Evolutionary conservation across 768 basidiomycete species (phyloP), one percentile per base, ranked within the genome.

Genomic region (Suillus subalutaceus): DNA sequence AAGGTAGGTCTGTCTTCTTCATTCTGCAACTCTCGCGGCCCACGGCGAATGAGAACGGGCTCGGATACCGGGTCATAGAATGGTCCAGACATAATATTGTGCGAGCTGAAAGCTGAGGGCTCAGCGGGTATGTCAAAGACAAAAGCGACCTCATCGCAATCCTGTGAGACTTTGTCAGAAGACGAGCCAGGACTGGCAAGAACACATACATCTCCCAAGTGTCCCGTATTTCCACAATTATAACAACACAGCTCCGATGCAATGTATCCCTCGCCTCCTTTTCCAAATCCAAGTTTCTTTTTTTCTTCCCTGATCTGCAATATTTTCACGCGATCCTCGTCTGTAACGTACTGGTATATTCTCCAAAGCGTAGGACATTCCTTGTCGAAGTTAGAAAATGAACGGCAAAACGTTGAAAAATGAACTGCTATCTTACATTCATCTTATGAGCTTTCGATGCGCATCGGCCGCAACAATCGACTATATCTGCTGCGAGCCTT

Each of bases 321-420:
- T 50, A 83, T 84, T 7, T 71, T 66, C 13, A 75, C 72, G 38
- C 85, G 85, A 53, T 86, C 87, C 13, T 82, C 81, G 18, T 86
- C 85, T 4, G 82, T 79, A 37, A 90, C 80, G 68, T 94, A 94
- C 46, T 88, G 84, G 69, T 94, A 94, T 69, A 92, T 78, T 48
- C 93, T 84, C 93, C 93, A 94, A 67, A 90, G 79, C 3, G 89
- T 90, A 8, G 92, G 91, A 69, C 93, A 94, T 84, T 93, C 91
- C 92, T 94, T 66, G 37, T 55, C 65, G 43, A 32, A 4, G 38
- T 12, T 40, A n/a, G 63, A 43, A 63, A 20, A 55, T 18, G 52
- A 62, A 60, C 6, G 38, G 23, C 64, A 35, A 9, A 38, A 44
- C 32, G 9, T 32, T 6, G 16, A 64, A 64, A 56, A 60, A 26